phyloP scores from a whole-genome alignment of 306 rosid species.

The Cicer judaicum region DNA sequence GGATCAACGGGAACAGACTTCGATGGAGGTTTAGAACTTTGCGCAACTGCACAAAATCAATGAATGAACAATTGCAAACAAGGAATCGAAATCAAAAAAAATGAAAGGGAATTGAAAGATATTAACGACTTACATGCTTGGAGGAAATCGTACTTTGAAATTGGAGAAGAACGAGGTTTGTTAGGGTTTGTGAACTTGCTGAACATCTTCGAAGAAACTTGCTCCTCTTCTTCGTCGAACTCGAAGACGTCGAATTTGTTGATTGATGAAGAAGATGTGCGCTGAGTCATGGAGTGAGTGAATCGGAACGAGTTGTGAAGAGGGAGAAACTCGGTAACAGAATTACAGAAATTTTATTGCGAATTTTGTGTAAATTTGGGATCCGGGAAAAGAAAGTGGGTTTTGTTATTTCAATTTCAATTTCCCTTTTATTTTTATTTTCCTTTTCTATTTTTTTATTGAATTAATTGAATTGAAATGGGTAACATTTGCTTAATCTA shows the following conservation, averaged over 20 bases:
- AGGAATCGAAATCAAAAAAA: not conserved
- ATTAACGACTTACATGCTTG: conserved; percentile 50
- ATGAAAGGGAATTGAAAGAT: not conserved
- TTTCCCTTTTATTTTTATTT: not conserved
- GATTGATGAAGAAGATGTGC: conserved; percentile 37
- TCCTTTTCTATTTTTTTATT: too few species aligned
- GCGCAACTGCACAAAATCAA: conserved; percentile 44
- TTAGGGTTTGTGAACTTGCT: conserved; percentile 51
- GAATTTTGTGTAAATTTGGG: not conserved
- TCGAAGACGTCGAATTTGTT: conserved; percentile 63
- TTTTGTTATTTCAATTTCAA: not conserved
- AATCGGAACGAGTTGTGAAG: conserved; percentile 18
- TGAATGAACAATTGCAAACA: not conserved
- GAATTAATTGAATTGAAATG: too few species aligned
- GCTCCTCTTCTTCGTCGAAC: conserved; percentile 53
- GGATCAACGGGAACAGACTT: conserved; percentile 35
- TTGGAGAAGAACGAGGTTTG: conserved; percentile 41
- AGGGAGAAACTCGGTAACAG: not conserved
- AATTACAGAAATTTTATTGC: conserved; percentile 1
- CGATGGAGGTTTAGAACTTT: conserved; percentile 25
- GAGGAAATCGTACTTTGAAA: conserved; percentile 60
- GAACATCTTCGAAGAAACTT: conserved; percentile 18
- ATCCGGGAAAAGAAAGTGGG: not conserved
- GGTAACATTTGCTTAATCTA: too few species aligned
- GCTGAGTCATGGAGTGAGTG: conserved; percentile 55